Evolutionary conservation across 208 protist species (phyloP).

Genomic region (Entamoeba dispar): DNA sequence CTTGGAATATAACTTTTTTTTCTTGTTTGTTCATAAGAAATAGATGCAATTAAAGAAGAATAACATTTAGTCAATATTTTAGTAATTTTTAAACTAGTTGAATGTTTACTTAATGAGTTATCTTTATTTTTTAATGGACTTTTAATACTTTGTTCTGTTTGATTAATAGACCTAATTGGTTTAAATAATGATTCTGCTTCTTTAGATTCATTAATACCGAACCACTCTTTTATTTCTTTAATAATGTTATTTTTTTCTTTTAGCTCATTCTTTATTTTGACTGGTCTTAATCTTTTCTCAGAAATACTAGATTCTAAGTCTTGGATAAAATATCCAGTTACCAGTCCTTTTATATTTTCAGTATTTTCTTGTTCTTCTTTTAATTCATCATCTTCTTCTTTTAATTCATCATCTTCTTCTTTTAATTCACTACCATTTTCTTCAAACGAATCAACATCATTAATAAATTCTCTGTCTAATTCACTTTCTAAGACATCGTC

Average conservation of each 20-base stretch:
- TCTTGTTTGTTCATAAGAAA: too few species aligned
- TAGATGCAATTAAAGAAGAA: neutral
- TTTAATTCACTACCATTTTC: neutral
- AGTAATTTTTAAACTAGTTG: too few species aligned
- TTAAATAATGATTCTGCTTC: neutral
- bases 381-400: neutral
- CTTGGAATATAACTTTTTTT: too few species aligned
- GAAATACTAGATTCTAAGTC: neutral
- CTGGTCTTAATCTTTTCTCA: neutral
- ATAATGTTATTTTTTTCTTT: neutral
- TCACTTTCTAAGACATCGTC: neutral
- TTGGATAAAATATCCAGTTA: neutral
- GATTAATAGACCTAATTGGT: neutral
- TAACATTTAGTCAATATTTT: neutral
- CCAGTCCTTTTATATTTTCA: neutral
- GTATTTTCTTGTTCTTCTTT: neutral
- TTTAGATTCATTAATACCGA: neutral
- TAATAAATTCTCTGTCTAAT: neutral
- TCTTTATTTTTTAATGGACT: neutral
- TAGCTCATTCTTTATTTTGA: neutral
- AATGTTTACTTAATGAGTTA: too few species aligned
- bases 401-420: neutral
- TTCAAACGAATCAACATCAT: neutral
- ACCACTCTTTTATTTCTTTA: neutral
- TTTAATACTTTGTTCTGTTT: neutral